phyloP scores from a whole-genome alignment of 306 rosid genomes.

The Prunus padus region DNA sequence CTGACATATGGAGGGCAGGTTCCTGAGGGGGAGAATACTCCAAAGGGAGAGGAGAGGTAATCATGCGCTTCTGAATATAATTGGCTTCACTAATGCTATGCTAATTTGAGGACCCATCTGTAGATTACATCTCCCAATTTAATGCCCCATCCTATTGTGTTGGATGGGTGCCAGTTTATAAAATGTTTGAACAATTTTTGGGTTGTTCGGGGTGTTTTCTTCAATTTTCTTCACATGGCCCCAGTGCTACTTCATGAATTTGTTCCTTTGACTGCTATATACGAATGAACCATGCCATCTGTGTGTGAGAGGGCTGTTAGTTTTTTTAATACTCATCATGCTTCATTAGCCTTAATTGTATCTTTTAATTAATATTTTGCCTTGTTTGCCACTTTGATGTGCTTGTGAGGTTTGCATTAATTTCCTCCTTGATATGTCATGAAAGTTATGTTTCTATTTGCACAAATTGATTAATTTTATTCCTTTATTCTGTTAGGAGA shows the following conservation, averaged over 20 bases:
- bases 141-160: no score
- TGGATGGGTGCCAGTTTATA: no score
- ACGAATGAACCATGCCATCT: background rate
- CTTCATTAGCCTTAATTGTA: background rate
- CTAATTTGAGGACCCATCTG: background rate
- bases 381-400: background rate
- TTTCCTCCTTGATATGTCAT: no score
- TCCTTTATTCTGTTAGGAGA: no score
- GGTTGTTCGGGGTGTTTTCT: background rate
- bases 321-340: background rate
- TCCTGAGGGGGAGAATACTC: slow-evolving; percentile 28
- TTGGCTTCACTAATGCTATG: slow-evolving; percentile 8
- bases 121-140: background rate
- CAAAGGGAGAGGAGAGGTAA: slow-evolving; percentile 41
- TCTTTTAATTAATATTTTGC: background rate
- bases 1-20: slow-evolving; percentile 42
- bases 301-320: background rate
- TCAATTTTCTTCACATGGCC: background rate
- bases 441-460: no score
- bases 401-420: background rate
- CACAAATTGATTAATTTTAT: no score
- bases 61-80: background rate
- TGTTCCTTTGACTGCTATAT: background rate
- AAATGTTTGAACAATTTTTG: background rate
- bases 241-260: background rate